Percentiles rank a stretch among this genome's conserved stretches.
These are phyloP conservation scores for Ophiorrhiza pumila DNA, from an alignment of 257 asterid species.

Conservation along the genomic window DNA sequence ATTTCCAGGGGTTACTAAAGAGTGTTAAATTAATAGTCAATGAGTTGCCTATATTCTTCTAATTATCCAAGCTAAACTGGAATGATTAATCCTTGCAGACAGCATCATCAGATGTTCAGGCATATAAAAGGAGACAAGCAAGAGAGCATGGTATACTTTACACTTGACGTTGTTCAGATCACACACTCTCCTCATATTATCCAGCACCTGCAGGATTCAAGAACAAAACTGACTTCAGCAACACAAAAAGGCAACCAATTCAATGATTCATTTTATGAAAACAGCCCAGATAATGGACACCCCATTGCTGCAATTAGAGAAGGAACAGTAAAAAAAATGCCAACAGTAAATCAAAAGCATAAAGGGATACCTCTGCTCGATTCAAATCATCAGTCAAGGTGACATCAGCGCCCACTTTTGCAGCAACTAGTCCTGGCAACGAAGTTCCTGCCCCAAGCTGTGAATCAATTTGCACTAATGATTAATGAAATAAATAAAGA, in stretches of 20 bases:
- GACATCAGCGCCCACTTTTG: conserved; percentile 81
- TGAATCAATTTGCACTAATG: neutral
- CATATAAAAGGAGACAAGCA: conserved; percentile 7
- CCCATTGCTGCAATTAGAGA: neutral
- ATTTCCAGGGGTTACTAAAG: neutral
- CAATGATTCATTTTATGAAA: too few species aligned
- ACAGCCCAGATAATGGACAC: too few species aligned
- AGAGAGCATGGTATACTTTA: conserved; percentile 38
- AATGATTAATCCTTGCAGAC: neutral
- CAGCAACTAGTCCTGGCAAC: conserved; percentile 92
- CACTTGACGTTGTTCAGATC: conserved; percentile 60
- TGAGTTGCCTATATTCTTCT: neutral
- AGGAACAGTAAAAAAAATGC: neutral
- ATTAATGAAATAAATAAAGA: conserved; percentile 3
- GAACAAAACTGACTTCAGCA: neutral
- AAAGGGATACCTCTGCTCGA: conserved; percentile 56
- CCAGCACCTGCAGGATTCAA: conserved; percentile 60
- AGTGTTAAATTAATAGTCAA: neutral
- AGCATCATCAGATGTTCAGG: too few species aligned
- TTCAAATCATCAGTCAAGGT: conserved; percentile 66
- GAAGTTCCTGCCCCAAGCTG: conserved; percentile 99
- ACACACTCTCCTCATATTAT: conserved; percentile 69
- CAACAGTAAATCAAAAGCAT: neutral
- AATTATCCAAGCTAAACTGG: neutral
- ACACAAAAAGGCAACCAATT: neutral